phyloP scores from a whole-genome alignment of 2,329 filamentous ascomycete species.

The Ophiostoma triangulosporum region DNA sequence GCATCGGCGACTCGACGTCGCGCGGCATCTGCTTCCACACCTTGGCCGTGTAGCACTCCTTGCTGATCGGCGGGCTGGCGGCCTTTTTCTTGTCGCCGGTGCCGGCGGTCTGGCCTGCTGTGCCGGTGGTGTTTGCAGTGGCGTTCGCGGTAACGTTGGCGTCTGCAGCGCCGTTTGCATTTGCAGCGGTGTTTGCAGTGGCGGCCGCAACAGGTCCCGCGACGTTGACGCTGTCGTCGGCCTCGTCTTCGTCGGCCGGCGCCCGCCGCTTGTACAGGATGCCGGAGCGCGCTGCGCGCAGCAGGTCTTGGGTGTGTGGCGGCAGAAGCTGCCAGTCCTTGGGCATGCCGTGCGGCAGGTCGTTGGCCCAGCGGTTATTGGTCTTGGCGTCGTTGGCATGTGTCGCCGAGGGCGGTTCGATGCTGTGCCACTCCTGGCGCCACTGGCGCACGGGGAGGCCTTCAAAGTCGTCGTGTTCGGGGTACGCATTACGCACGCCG shows the following conservation, averaged over 20 bases:
- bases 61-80: neutral
- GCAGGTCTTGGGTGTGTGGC: slow-evolving; percentile 66
- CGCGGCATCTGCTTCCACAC: slow-evolving; percentile 50
- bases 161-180: neutral
- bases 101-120: neutral
- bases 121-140: slow-evolving; percentile 11
- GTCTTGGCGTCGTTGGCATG: slow-evolving; percentile 42
- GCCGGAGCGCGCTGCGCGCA: slow-evolving; percentile 68
- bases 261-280: slow-evolving; percentile 60
- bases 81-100: slow-evolving; percentile 32
- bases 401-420: slow-evolving; percentile 51
- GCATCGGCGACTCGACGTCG: slow-evolving; percentile 37
- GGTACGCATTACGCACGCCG: slow-evolving; percentile 40
- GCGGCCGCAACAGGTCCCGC: slow-evolving; percentile 21
- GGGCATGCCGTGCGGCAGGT: slow-evolving; percentile 70
- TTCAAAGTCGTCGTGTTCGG: slow-evolving; percentile 50
- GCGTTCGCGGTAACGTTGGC: slow-evolving; percentile 10
- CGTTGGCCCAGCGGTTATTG: slow-evolving; percentile 58
- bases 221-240: slow-evolving; percentile 34
- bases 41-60: slow-evolving; percentile 37
- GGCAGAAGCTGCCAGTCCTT: slow-evolving; percentile 68
- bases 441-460: slow-evolving; percentile 83
- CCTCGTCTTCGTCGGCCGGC: slow-evolving; percentile 46
- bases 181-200: neutral
- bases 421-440: slow-evolving; percentile 55